Conservation (phyloP, 2,329 filamentous ascomycete species). For the Aureobasidium namibiae region DNA sequence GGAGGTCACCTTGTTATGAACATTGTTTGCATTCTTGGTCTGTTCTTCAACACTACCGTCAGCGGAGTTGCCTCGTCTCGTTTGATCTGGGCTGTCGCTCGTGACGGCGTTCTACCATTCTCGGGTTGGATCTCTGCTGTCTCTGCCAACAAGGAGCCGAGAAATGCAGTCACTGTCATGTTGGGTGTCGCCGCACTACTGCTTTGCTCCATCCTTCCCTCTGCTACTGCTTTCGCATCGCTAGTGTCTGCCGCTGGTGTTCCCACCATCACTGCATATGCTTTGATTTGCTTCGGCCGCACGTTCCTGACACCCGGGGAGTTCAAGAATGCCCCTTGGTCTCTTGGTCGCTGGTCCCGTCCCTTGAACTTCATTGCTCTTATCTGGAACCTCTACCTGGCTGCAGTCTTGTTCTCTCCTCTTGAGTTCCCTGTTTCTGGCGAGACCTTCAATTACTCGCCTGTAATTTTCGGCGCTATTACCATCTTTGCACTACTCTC, state of each 20-base stretch:
- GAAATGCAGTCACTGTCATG: conserved; percentile 53
- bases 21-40: conserved; percentile 43
- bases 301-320: conserved; percentile 30
- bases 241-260: conserved; percentile 33
- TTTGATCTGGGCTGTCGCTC: conserved; percentile 55
- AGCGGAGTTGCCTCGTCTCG: conserved; percentile 52
- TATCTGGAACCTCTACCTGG: conserved; percentile 32
- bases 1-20: conserved; percentile 55
- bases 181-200: conserved; percentile 47
- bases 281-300: conserved; percentile 35
- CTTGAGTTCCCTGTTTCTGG: conserved; percentile 28
- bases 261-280: conserved; percentile 34
- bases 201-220: conserved; percentile 52
- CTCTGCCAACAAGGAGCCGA: conserved; percentile 46
- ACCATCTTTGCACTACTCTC: conserved; percentile 30
- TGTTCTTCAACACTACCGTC: conserved; percentile 51
- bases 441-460: conserved; percentile 29
- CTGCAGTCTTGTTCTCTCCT: conserved; percentile 31
- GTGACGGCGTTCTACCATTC: conserved; percentile 53
- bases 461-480: conserved; percentile 32
- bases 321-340: conserved; percentile 30
- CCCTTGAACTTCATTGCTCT: conserved; percentile 30
- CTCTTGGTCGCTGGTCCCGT: conserved; percentile 28
- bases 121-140: conserved; percentile 51
- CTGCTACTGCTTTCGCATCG: conserved; percentile 33